A percentile compares a stretch with the other conserved stretches of the same genome.
These are phyloP conservation scores for Blumeria hordei DNA, from an alignment of 2,329 filamentous ascomycete species.

Conservation along the genomic window DNA sequence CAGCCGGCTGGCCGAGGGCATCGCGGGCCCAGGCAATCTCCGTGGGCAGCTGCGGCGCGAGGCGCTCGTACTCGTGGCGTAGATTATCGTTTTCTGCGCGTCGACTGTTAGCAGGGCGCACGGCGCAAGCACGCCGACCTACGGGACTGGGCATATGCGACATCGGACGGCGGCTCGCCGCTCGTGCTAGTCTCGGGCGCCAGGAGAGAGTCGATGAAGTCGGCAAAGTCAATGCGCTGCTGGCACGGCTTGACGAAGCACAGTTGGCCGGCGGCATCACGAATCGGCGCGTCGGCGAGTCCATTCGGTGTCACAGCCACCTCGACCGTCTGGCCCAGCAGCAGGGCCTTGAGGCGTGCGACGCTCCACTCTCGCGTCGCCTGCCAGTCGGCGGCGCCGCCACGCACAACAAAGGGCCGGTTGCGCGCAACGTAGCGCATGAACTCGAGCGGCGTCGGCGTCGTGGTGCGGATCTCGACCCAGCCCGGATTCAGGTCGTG, in stretches of 20 bases:
- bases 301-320: slow-evolving; percentile 47
- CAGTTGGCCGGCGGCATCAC: slow-evolving; percentile 11
- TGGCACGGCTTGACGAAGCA: slow-evolving; percentile 54
- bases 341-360: slow-evolving; percentile 27
- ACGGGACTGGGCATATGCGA: slow-evolving; percentile 57
- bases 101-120: background rate
- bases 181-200: slow-evolving; percentile 11
- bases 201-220: slow-evolving; percentile 37
- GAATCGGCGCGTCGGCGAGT: slow-evolving; percentile 26
- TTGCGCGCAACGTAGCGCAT: slow-evolving; percentile 55
- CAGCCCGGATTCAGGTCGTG: slow-evolving; percentile 41
- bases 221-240: slow-evolving; percentile 32
- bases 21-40: slow-evolving; percentile 50
- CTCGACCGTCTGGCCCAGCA: slow-evolving; percentile 36
- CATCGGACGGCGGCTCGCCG: slow-evolving; percentile 15
- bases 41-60: slow-evolving; percentile 37
- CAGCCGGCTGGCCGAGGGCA: slow-evolving; percentile 38
- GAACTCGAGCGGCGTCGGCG: slow-evolving; percentile 55
- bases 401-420: slow-evolving; percentile 47
- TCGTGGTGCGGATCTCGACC: slow-evolving; percentile 35
- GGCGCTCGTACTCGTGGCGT: slow-evolving; percentile 39
- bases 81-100: slow-evolving; percentile 55
- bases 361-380: slow-evolving; percentile 39
- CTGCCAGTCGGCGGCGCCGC: slow-evolving; percentile 36
- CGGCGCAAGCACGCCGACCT: slow-evolving; percentile 12